Base-by-base conservation (phyloP, 2,329 filamentous ascomycete species). In the Chrysosporium queenslandicum region DNA sequence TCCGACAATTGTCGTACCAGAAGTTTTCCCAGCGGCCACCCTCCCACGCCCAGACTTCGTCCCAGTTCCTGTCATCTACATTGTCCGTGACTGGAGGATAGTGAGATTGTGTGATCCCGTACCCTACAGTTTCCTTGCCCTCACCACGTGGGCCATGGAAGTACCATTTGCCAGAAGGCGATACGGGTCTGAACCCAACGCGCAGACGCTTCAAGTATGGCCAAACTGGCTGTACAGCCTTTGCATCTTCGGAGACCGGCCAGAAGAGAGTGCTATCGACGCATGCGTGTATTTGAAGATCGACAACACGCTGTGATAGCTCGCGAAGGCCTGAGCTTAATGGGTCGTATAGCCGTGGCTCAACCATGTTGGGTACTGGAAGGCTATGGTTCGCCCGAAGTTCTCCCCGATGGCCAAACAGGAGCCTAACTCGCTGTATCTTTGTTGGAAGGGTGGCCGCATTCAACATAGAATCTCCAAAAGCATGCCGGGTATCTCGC, bases 191-290 rank as follows among this genome's bases (percentile, higher is more conserved):
- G 25, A 54, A 54, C 37, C 47, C 32, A 11, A 54, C 48, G 7
- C 21, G 36, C 8, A 54, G 53, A 3, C 27, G 32, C 18, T 43
- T 52, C 34, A 54, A 27, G 42, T 48, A 36, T n/a, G 42, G 51
- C 51, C 51, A 53, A 41, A 6, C 23, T 23, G 51, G 51, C 3
- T 43, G 11, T 36, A 20, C 27, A 1, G 21, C 14, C 0, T 71
- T 74, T 0, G 71, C 18, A 16, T 53, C 45, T n/a, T n/a, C n/a
- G n/a, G n/a, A n/a, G 18, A 20, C 3, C 6, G 51, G 51, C 51
- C 51, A 53, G 51, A 53, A 53, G 25, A 53, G 32, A 27, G 30
- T 53, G 20, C 45, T 43, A n/a, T 47, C 43, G 32, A 42, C 43
- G 42, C 51, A 53, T 25, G 36, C 51, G 8, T 16, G 42, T 23